A percentile compares a stretch with the other conserved stretches of the same genome.
These are phyloP conservation scores for Fusarium papillatum DNA, from an alignment of 2,329 filamentous ascomycete genomes.

Conservation along the genomic window DNA sequence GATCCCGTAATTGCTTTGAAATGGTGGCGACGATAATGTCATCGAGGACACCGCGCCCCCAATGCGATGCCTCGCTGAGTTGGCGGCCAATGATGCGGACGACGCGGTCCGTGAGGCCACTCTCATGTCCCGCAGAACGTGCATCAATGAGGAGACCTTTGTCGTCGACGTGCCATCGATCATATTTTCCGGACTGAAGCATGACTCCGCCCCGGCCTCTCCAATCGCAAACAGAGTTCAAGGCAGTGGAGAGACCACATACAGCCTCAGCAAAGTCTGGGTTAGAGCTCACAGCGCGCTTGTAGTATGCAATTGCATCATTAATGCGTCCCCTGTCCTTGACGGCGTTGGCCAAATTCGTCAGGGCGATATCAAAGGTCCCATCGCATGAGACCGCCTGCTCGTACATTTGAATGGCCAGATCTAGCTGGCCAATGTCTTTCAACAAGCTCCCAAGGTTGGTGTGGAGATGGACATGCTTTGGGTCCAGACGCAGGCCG, in stretches of 20 bases:
- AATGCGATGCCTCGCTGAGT: conserved; percentile 85
- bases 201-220: conserved; percentile 88
- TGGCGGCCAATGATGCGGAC: conserved; percentile 93
- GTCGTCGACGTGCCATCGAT: conserved; percentile 95
- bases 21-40: conserved; percentile 66
- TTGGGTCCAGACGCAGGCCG: conserved; percentile 85
- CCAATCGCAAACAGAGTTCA: conserved; percentile 98
- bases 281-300: conserved; percentile 89
- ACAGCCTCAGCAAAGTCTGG: conserved; percentile 98
- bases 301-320: conserved; percentile 94
- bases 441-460: conserved; percentile 96
- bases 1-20: conserved; percentile 57
- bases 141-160: conserved; percentile 86
- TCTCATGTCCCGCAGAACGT: conserved; percentile 68
- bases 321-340: conserved; percentile 95
- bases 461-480: conserved; percentile 96
- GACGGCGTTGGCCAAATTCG: conserved; percentile 96
- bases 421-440: conserved; percentile 92
- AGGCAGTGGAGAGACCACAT: conserved; percentile 92
- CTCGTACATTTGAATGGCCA: conserved; percentile 98
- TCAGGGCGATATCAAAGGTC: conserved; percentile 96
- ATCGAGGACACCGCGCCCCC: conserved; percentile 82
- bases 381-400: conserved; percentile 91
- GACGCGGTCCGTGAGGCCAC: conserved; percentile 91
- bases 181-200: conserved; percentile 78